These are phyloP conservation scores for Phanerochaete sordida DNA, from an alignment of 768 basidiomycete species.

Conservation along the genomic window DNA sequence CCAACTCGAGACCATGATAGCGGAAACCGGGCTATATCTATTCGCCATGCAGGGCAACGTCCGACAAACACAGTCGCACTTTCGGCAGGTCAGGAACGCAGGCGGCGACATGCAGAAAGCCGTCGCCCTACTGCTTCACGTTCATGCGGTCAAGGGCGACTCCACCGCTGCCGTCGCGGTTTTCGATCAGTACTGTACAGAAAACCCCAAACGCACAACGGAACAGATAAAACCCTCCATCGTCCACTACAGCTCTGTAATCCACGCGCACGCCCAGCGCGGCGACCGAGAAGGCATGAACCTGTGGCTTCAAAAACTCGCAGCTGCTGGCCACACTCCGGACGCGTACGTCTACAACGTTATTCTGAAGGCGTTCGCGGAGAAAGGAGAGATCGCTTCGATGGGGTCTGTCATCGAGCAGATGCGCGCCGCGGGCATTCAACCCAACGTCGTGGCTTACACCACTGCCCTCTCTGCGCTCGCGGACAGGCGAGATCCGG, in stretches of 20 bases:
- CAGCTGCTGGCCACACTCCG: slow-evolving; percentile 45
- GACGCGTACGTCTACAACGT: slow-evolving; percentile 56
- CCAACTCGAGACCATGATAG: slow-evolving; percentile 22
- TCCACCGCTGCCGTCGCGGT: slow-evolving; percentile 38
- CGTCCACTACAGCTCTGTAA: slow-evolving; percentile 52
- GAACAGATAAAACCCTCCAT: slow-evolving; percentile 39
- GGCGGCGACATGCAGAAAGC: slow-evolving; percentile 27
- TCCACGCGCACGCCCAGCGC: slow-evolving; percentile 48
- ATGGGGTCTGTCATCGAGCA: slow-evolving; percentile 49
- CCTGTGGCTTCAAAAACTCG: slow-evolving; percentile 52
- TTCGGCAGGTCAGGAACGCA: slow-evolving; percentile 30
- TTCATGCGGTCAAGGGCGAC: slow-evolving; percentile 46
- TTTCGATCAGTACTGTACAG: slow-evolving; percentile 54
- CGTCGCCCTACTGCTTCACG: slow-evolving; percentile 49
- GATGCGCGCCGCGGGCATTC: slow-evolving; percentile 52
- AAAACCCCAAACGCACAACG: background rate
- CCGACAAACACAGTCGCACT: slow-evolving; percentile 41
- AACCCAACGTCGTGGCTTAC: slow-evolving; percentile 52
- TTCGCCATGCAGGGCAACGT: slow-evolving; percentile 51
- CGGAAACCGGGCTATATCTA: slow-evolving; percentile 48
- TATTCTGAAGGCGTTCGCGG: slow-evolving; percentile 55
- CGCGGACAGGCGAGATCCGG: slow-evolving; percentile 55
- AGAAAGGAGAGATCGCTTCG: slow-evolving; percentile 49
- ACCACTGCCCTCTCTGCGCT: slow-evolving; percentile 67
- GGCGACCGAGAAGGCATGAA: slow-evolving; percentile 48